Conservation (phyloP, 2,329 filamentous ascomycete genomes). For the Dothiorella sarmentorum region DNA sequence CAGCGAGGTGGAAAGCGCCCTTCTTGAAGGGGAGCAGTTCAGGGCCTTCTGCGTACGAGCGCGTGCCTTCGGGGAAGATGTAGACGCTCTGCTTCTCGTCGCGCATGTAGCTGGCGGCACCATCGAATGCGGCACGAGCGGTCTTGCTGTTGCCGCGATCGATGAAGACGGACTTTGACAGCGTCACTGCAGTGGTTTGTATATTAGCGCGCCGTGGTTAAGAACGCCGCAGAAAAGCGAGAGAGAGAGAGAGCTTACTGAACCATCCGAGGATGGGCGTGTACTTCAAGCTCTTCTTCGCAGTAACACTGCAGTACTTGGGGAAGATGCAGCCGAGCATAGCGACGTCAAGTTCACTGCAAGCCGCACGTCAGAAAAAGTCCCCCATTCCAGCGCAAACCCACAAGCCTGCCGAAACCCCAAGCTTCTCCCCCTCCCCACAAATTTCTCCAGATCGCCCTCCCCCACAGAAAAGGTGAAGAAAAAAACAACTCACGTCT, state of each 20-base stretch:
- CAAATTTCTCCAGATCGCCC: constrained; percentile 5
- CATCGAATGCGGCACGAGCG: constrained; percentile 79
- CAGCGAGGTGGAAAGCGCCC: constrained; percentile 92
- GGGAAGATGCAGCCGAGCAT: constrained; percentile 89
- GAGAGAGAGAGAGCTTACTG: constrained; percentile 46
- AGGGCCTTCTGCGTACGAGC: constrained; percentile 81
- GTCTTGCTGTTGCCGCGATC: constrained; percentile 81
- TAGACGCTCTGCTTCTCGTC: constrained; percentile 65
- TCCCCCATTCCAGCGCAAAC: neutral
- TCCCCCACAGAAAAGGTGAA: neutral
- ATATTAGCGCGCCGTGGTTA: neutral
- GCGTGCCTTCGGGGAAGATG: constrained; percentile 89
- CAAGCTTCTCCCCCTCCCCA: neutral
- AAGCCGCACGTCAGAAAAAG: too few relatives aligned
- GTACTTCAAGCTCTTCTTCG: constrained; percentile 77
- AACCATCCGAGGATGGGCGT: constrained; percentile 92
- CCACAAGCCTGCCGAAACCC: neutral
- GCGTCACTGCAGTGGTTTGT: constrained; percentile 49
- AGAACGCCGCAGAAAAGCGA: neutral
- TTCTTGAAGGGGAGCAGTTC: constrained; percentile 95
- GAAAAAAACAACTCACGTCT: constrained; percentile 53
- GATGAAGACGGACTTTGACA: constrained; percentile 91
- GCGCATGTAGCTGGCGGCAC: constrained; percentile 77
- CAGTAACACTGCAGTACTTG: constrained; percentile 85
- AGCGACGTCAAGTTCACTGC: constrained; percentile 81